A percentile compares a stretch with the other conserved stretches of the same genome.
Evolutionary conservation across 1,284 basidiomycete genomes (phyloP).

Genomic region (Clitocybe nebularis): DNA sequence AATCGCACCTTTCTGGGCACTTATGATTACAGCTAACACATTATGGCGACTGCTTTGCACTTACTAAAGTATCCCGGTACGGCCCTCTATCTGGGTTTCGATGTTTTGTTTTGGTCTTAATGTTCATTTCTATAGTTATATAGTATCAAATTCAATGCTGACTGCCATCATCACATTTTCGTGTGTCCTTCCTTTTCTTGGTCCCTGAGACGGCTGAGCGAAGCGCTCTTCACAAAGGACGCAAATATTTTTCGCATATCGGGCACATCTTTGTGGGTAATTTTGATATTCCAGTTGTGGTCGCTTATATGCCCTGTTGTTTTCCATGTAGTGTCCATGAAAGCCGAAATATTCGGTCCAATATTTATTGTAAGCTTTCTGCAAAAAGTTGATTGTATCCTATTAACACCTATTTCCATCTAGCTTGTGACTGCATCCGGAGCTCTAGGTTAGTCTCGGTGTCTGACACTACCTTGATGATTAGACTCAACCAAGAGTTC

Average conservation of each 20-base stretch:
- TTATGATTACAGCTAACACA: background rate
- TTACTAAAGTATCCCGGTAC: background rate
- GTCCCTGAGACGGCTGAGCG: background rate
- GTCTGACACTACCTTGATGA: too few species aligned
- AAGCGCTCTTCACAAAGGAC: background rate
- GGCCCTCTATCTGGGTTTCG: background rate
- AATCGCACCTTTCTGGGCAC: background rate
- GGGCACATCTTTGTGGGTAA: background rate
- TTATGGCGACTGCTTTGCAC: background rate
- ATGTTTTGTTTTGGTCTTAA: background rate
- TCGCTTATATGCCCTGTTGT: background rate
- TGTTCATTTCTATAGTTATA: background rate
- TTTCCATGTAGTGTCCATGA: background rate
- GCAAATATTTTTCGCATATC: background rate
- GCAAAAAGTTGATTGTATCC: too few species aligned
- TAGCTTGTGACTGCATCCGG: too few species aligned
- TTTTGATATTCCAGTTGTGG: background rate
- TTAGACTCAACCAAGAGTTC: too few species aligned
- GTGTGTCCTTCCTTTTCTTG: background rate
- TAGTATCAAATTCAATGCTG: background rate
- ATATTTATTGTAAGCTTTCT: background rate
- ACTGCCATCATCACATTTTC: background rate
- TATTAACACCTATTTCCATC: too few species aligned
- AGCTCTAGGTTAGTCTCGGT: too few species aligned
- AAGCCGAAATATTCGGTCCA: background rate